These are phyloP conservation scores for Ogataea siamensis DNA, from an alignment of 805 yeast genomes.

Conservation along the genomic window DNA sequence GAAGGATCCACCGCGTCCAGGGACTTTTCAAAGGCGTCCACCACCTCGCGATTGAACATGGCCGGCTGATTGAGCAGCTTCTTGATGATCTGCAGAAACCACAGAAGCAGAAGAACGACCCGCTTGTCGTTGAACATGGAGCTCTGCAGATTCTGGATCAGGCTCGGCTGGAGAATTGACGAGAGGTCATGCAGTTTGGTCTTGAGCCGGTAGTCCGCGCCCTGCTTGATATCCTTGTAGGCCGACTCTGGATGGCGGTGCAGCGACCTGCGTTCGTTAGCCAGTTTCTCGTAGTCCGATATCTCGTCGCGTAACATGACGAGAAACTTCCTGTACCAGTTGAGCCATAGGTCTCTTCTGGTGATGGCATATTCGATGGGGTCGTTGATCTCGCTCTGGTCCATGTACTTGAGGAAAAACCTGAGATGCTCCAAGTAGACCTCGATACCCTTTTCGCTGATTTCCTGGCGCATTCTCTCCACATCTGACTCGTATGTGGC, in stretches of 20 bases:
- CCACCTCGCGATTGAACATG: slow-evolving; percentile 17
- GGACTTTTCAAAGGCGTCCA: slow-evolving; percentile 6
- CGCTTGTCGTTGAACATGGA: slow-evolving; percentile 31
- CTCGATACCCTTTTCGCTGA: slow-evolving; percentile 24
- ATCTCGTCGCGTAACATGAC: slow-evolving; percentile 18
- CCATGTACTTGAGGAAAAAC: slow-evolving; percentile 33
- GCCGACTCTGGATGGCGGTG: slow-evolving; percentile 4
- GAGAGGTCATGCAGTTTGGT: slow-evolving; percentile 20
- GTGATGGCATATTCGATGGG: slow-evolving; percentile 32
- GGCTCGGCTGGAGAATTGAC: slow-evolving; percentile 17
- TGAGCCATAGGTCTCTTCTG: slow-evolving; percentile 31
- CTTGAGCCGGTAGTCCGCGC: slow-evolving; percentile 15
- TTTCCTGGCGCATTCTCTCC: slow-evolving; percentile 14
- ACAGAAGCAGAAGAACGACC: slow-evolving; percentile 28
- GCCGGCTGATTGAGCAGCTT: slow-evolving; percentile 28
- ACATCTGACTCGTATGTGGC: slow-evolving; percentile 14
- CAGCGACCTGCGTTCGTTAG: slow-evolving; percentile 9
- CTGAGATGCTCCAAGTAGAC: slow-evolving; percentile 31
- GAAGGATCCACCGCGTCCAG: slow-evolving; percentile 24
- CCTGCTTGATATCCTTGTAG: slow-evolving; percentile 13
- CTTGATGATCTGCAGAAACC: slow-evolving; percentile 32
- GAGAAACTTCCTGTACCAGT: slow-evolving; percentile 29
- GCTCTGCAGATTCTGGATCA: slow-evolving; percentile 18
- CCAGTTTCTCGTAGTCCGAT: slow-evolving; percentile 17
- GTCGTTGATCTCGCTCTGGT: slow-evolving; percentile 33